Conservation (phyloP, 345 rosid genomes). For the Salix udensis region DNA sequence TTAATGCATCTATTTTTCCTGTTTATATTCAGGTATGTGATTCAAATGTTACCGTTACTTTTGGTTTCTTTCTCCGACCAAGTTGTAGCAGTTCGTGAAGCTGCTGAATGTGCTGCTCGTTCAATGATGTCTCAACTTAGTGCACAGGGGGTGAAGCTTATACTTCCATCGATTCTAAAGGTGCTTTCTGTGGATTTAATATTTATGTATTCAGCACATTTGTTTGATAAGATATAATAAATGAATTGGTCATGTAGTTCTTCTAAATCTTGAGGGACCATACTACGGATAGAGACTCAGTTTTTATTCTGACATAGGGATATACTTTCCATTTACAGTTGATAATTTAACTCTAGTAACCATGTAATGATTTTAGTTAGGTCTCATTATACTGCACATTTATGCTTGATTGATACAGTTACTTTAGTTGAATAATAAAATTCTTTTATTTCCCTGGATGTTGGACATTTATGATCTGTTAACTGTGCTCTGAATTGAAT, state of each 20-base stretch:
- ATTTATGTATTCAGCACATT: not conserved
- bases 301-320: no score
- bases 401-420: no score
- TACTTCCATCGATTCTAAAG: slow-evolving; percentile 91
- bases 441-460: no score
- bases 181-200: slow-evolving; percentile 30
- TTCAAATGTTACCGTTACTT: slow-evolving; percentile 86
- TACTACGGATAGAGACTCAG: no score
- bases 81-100: slow-evolving; percentile 97
- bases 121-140: slow-evolving; percentile 98
- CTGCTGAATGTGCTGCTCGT: slow-evolving; percentile 97
- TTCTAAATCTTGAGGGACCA: no score
- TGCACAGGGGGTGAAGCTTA: slow-evolving; percentile 90
- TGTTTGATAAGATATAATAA: not conserved
- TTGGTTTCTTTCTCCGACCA: slow-evolving; percentile 96
- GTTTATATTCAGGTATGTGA: slow-evolving; percentile 67
- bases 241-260: no score
- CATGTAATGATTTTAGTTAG: not conserved
- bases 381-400: not conserved
- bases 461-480: no score
- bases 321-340: not conserved
- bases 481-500: not conserved
- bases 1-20: not conserved
- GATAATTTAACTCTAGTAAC: not conserved
- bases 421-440: no score